Evolutionary conservation across 805 yeast species (phyloP).

Genomic region (Myxozyma monticola): DNA sequence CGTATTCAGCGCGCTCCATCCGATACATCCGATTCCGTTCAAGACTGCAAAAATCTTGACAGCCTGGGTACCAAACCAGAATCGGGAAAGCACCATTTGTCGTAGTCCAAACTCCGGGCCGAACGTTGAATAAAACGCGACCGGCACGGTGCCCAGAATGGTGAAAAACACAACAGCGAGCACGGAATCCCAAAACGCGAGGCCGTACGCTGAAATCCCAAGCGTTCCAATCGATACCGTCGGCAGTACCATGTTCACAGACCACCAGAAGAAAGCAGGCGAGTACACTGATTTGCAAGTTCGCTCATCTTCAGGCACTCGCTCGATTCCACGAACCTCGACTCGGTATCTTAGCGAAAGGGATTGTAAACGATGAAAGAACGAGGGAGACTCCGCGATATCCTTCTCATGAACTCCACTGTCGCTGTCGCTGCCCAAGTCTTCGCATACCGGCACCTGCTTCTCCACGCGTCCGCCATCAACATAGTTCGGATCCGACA

Average conservation of each 20-base stretch:
- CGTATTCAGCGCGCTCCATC: constrained; percentile 93
- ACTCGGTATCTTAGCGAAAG: constrained; percentile 1
- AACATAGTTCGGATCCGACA: too few species aligned
- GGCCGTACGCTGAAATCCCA: constrained; percentile 61
- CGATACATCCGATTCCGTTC: constrained; percentile 82
- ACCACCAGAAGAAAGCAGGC: constrained; percentile 69
- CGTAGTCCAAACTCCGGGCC: constrained; percentile 85
- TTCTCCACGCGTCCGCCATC: too few species aligned
- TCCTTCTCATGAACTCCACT: constrained; percentile 1
- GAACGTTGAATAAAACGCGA: constrained; percentile 77
- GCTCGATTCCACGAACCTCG: constrained; percentile 77
- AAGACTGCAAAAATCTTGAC: constrained; percentile 75
- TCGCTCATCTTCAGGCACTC: constrained; percentile 76
- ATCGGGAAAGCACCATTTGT: constrained; percentile 80
- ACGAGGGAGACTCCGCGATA: neutral
- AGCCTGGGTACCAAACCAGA: constrained; percentile 69
- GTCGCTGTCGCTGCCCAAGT: too few species aligned
- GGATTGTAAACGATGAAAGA: constrained; percentile 1
- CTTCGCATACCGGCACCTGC: too few species aligned
- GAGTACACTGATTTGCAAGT: constrained; percentile 57
- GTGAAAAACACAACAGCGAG: constrained; percentile 71
- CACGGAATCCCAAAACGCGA: constrained; percentile 72
- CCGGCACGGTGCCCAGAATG: constrained; percentile 70
- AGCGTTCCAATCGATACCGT: constrained; percentile 75
- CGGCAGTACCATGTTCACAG: constrained; percentile 85